Base-by-base conservation (phyloP, 768 basidiomycete species). In the Collybiopsis luxurians region DNA sequence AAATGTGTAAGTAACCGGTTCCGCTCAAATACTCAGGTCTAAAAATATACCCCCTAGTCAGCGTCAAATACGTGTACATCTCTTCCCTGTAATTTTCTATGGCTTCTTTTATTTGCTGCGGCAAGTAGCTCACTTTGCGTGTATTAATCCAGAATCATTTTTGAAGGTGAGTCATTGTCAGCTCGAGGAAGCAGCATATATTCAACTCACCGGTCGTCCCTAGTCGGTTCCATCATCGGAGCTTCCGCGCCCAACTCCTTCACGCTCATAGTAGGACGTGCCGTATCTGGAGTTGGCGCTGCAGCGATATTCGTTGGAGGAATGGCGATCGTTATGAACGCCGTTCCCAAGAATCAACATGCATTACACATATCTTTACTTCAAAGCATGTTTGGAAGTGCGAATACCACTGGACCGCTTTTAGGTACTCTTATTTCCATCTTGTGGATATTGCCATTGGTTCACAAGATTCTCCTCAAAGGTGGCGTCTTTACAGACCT, bases 241-340 rank as follows among this genome's bases (percentile, higher is more conserved):
- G 80, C 74, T 19, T 67, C 67, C 15, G 65, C 69, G n/a, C 59
- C 61, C 1, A 63, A 51, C 47, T 63, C 72, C 23, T 56, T 61
- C 38, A 57, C 66, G 7, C 60, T 76, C 24, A 75, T 76, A 47
- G 65, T 78, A 47, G 80, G 80, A 11, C 66, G 79, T 17, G 78
- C 79, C 0, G 61, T 81, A 36, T 68, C 74, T 2, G 80, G 80
- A 11, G 56, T 78, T 2, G 80, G 79, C 2, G 78, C 74, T 0
- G 72, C 75, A 1, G 77, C 77, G 34, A 59, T 60, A n/a, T 54
- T 60, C 56, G 53, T 56, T 3, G 63, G 65, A 1, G 61, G 61
- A 1, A 55, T 70, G 24, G 62, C 63, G 13, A 63, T 69, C 46
- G 62, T 71, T 42, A 61, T 68, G 10, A 59, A 67, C 36, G 61